Base-by-base conservation (phyloP, 805 yeast species). In the Saccharomyces mikatae region DNA sequence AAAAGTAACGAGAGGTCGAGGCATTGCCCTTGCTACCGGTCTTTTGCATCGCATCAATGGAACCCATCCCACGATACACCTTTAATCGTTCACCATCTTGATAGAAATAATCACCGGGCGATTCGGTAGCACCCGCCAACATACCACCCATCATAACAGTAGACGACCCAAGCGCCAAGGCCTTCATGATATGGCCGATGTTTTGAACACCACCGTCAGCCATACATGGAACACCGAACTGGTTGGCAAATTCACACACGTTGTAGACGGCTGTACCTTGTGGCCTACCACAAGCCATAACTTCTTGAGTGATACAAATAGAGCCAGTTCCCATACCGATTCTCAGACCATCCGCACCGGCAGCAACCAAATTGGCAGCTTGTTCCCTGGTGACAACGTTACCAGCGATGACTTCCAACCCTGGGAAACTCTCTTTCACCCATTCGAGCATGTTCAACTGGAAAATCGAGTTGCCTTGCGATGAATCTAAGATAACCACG, bases 281-380 rank as follows among this genome's bases (percentile, higher is more conserved):
- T 58, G 99, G 99, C 81, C 99, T 90, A 77, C 99, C 99, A 78
- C 97, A 95, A 52, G 99, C 99, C 99, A 94, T 94, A 57, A 94
- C 98, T 78, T 94, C 99, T 79, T 94, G 99, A 52, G 99, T 94
- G 72, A 94, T 94, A 82, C 99, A 94, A 72, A 94, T 94, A 59
- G 97, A 89, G 68, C 99, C 99, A 32, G 98, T 89, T 71, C 99
- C 99, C 99, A 94, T 94, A 77, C 99, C 99, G 64, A 94, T 92
- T 82, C 98, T 89, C 68, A 94, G 80, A 72, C 91, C 98, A 73
- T 94, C 99, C 53, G 95, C 96, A 76, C 99, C 99, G 52, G 96
- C 97, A 65, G 80, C 86, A 67, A 90, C 91, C 69, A 94, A 81
- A 69, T 83, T 80, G 58, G 99, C 99, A 63, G 99, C 98, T 80